Evolutionary conservation across 345 rosid species (phyloP).

Genomic region (Acer negundo): DNA sequence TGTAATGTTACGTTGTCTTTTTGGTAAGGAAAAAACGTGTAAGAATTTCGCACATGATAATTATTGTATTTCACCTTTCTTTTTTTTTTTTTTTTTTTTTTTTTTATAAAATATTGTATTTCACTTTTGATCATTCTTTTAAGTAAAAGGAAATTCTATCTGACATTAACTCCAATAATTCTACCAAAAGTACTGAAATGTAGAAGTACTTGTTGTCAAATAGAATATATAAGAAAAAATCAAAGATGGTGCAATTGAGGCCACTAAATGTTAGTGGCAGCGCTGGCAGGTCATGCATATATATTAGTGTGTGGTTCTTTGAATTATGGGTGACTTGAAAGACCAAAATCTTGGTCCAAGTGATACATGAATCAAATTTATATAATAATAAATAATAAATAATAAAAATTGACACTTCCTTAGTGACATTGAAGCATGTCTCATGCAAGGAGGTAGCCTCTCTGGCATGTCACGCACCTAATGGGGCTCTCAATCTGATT

Average conservation of each 20-base stretch:
- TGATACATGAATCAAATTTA: not conserved
- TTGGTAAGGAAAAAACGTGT: too few relatives aligned
- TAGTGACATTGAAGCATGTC: slow-evolving; percentile 40
- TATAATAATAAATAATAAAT: not conserved
- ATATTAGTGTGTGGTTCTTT: not conserved
- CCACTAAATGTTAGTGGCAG: slow-evolving; percentile 1
- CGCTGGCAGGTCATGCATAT: not conserved
- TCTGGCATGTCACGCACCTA: slow-evolving; percentile 37
- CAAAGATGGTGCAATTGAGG: not conserved
- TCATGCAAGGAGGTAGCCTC: slow-evolving; percentile 52
- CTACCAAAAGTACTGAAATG: not conserved
- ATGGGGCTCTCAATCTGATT: slow-evolving; percentile 12
- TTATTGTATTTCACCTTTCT: too few relatives aligned
- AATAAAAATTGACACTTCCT: slow-evolving; percentile 14
- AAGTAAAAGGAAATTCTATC: not conserved
- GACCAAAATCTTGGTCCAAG: slow-evolving; percentile 5
- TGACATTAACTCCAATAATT: not conserved
- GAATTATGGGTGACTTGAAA: not conserved
- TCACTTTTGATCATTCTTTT: too few relatives aligned
- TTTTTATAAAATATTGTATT: too few relatives aligned
- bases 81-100: too few relatives aligned
- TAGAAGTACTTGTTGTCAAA: not conserved
- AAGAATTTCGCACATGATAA: too few relatives aligned
- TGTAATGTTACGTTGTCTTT: too few relatives aligned
- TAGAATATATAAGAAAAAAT: not conserved